Base-by-base conservation (phyloP, 1,139 yeast genomes). In the Pneumocystis canis region DNA sequence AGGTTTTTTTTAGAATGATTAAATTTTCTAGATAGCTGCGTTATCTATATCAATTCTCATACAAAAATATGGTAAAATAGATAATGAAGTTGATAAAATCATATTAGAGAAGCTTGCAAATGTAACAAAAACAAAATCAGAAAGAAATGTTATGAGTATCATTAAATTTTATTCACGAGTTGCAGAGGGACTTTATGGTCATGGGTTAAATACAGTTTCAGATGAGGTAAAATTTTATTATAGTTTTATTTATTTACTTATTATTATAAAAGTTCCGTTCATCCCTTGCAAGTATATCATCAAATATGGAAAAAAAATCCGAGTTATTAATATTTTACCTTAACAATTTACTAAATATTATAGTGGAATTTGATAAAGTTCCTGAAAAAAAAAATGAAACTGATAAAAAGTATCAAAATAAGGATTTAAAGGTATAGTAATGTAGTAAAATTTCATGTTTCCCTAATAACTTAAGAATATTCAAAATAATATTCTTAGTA, bases 371-470 rank as follows among this genome's bases (percentile, higher is more conserved):
- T 47, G 31, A 47, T 25, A 47, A 47, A 47, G 54, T 81, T 60
- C 40, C 78, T 53, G 75, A 76, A 6, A 82, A 88, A 0, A 79
- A 85, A 71, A 73, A 76, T 25, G 75, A 75, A 11, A 78, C 88
- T 47, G 79, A 82, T 1, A 85, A 89, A 61, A 81, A 88, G 53
- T 78, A 85, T 58, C 84, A 85, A 70, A 97, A 97, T 60, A 96
- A 89, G 68, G 88, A 85, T 28, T 88, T 83, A 68, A 85, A 80
- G 62, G 78, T 82, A 61, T 95, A 87, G 66, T 95, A 86, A 68
- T 95, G 87, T 71, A 80, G 95, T 69, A 81, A 95, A 3, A 94
- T 87, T 69, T 78, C 79, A 63, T 95, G 87, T 68, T 86, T 89
- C 61, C 80, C 87, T 47, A 35, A 63, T 40, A 16, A 20, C 14